Evolutionary conservation across 192 early-diverging fungal species (phyloP).

Genomic region (Umbelopsis sp.): DNA sequence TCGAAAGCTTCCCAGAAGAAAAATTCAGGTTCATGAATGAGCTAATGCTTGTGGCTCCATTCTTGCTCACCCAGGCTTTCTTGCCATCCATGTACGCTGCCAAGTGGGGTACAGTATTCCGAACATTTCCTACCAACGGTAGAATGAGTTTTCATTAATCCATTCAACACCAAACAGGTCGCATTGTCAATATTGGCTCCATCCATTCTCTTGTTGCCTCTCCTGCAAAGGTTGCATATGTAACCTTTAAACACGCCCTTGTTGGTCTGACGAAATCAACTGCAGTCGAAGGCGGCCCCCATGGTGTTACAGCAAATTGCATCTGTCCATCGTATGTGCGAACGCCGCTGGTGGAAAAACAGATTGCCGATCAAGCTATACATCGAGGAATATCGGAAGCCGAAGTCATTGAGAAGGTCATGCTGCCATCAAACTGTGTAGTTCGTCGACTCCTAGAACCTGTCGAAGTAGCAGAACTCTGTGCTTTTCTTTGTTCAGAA

Average conservation of each 20-base stretch:
- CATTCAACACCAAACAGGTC: background rate
- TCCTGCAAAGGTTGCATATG: constrained; percentile 13
- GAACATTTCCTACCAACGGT: too few relatives aligned
- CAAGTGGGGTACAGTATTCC: background rate
- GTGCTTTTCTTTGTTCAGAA: constrained; percentile 9
- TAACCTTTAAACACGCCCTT: background rate
- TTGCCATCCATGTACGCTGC: constrained; percentile 9
- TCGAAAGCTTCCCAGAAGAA: constrained; percentile 13
- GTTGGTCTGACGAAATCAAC: constrained; percentile 8
- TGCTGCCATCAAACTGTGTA: background rate
- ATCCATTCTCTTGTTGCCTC: constrained; percentile 17
- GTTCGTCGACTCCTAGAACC: constrained; percentile 6
- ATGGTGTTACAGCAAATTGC: constrained; percentile 6
- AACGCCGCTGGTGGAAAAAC: constrained; percentile 10
- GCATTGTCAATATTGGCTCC: constrained; percentile 10
- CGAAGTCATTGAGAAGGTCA: constrained; percentile 7
- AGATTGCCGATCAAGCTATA: constrained; percentile 7
- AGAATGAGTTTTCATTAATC: background rate
- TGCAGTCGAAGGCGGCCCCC: background rate
- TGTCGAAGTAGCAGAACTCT: background rate
- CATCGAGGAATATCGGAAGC: background rate
- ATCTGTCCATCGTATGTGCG: constrained; percentile 14
- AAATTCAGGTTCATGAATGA: constrained; percentile 8
- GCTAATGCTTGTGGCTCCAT: constrained; percentile 8
- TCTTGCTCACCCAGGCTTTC: constrained; percentile 6